These are phyloP conservation scores for Eragrostis tef DNA, from an alignment of 202 grass and related monocot species.

Conservation along the genomic window DNA sequence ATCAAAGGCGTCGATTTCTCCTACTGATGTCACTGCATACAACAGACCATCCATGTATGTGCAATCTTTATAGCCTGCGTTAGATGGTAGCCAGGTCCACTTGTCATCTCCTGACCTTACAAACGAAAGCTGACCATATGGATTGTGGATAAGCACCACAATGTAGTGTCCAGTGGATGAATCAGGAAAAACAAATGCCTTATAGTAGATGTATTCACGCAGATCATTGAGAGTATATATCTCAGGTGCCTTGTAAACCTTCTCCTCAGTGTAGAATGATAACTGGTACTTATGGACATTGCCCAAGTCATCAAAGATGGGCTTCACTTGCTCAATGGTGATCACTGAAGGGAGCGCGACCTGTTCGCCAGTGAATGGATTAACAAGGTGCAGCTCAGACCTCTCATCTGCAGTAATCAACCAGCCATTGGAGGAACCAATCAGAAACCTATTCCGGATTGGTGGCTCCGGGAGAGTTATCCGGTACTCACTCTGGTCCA, in stretches of 20 bases:
- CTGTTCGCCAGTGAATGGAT: slow-evolving; percentile 22
- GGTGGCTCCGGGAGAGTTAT: neutral
- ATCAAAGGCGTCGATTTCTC: slow-evolving; percentile 2
- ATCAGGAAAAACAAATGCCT: slow-evolving; percentile 35
- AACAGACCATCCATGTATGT: neutral
- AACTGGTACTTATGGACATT: neutral
- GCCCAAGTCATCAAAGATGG: slow-evolving; percentile 17
- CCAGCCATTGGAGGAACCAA: slow-evolving; percentile 23
- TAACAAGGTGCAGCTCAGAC: slow-evolving; percentile 19
- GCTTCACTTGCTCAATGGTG: slow-evolving; percentile 22
- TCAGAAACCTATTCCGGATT: neutral
- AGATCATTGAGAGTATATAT: neutral
- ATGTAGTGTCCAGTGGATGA: slow-evolving; percentile 10
- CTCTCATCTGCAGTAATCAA: slow-evolving; percentile 13
- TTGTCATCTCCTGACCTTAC: neutral
- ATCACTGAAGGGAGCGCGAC: neutral
- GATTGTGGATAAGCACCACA: slow-evolving; percentile 19
- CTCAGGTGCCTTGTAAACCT: neutral
- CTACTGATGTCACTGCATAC: neutral
- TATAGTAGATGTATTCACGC: neutral
- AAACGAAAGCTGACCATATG: neutral
- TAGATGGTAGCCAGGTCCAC: neutral
- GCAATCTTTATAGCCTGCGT: neutral
- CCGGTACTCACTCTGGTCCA: neutral
- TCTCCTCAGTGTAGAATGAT: neutral